phyloP scores from a whole-genome alignment of 306 rosid species.

The Vicia villosa region DNA sequence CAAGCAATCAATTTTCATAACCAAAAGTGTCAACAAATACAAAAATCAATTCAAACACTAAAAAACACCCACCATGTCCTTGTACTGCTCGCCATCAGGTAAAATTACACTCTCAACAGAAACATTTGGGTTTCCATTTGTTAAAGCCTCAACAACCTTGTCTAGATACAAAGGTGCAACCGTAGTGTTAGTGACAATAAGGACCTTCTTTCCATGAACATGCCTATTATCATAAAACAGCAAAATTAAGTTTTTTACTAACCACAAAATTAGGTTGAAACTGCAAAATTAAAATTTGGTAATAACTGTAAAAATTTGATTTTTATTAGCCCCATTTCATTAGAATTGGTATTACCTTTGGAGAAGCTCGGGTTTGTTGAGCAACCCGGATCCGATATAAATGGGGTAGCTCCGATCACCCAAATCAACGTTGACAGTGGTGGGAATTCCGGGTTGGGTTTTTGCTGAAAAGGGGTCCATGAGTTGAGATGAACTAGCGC shows the following conservation, averaged over 20 bases:
- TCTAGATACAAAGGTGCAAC: conserved; percentile 82
- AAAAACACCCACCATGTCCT: conserved; percentile 70
- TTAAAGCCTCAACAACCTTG: conserved; percentile 77
- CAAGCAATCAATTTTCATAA: conserved; percentile 24
- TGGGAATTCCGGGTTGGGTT: conserved; percentile 40
- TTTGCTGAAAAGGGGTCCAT: conserved; percentile 60
- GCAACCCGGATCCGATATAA: conserved; percentile 86
- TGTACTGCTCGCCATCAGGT: conserved; percentile 91
- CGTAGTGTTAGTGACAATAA: conserved; percentile 79
- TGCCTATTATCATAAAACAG: conserved; percentile 55
- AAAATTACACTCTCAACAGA: conserved; percentile 84
- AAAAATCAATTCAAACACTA: conserved; percentile 6
- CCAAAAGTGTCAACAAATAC: background rate
- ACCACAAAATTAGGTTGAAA: background rate
- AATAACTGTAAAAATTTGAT: background rate
- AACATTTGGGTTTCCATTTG: conserved; percentile 73
- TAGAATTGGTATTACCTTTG: conserved; percentile 53
- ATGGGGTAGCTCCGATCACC: conserved; percentile 94
- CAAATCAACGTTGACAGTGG: conserved; percentile 77
- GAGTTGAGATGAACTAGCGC: conserved; percentile 62
- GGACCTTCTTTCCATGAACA: conserved; percentile 92
- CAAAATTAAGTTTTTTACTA: too few relatives aligned
- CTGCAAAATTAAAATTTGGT: background rate
- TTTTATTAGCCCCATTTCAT: background rate
- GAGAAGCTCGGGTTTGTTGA: conserved; percentile 67